Percentiles rank a stretch among this genome's conserved stretches.
These are phyloP conservation scores for Kodamaea neixiangensis DNA, from an alignment of 805 yeast genomes.

Conservation along the genomic window DNA sequence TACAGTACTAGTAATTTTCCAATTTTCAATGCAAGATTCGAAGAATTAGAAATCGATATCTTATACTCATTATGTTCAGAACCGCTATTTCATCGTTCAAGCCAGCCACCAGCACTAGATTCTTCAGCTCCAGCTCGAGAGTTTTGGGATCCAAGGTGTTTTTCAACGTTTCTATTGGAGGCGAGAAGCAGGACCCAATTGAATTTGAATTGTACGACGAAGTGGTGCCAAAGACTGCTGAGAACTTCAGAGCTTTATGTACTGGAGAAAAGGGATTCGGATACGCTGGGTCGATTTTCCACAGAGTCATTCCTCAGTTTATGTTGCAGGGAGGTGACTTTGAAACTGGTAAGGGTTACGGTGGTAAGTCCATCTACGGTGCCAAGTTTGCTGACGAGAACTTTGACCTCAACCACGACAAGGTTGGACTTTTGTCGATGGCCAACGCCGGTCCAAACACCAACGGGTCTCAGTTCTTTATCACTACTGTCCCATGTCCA, in stretches of 20 bases:
- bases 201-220: slow-evolving; percentile 46
- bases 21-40: background rate
- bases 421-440: slow-evolving; percentile 84
- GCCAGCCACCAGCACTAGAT: slow-evolving; percentile 35
- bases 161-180: slow-evolving; percentile 58
- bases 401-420: slow-evolving; percentile 71
- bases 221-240: slow-evolving; percentile 74
- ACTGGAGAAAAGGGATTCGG: slow-evolving; percentile 96
- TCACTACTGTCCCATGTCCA: slow-evolving; percentile 60
- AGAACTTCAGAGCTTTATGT: slow-evolving; percentile 77
- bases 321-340: slow-evolving; percentile 84
- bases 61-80: slow-evolving; percentile 21
- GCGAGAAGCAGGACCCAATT: slow-evolving; percentile 44
- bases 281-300: slow-evolving; percentile 84
- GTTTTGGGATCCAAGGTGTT: slow-evolving; percentile 55
- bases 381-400: slow-evolving; percentile 65
- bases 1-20: background rate
- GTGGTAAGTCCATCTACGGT: slow-evolving; percentile 89
- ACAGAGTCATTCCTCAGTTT: slow-evolving; percentile 95
- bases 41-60: background rate
- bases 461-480: slow-evolving; percentile 89
- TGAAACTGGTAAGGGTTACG: slow-evolving; percentile 89
- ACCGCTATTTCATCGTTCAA: slow-evolving; percentile 19
- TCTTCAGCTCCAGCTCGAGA: slow-evolving; percentile 50
- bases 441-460: slow-evolving; percentile 94